Base-by-base conservation (phyloP, 768 basidiomycete genomes). In the Lanmaoa rubissima region DNA sequence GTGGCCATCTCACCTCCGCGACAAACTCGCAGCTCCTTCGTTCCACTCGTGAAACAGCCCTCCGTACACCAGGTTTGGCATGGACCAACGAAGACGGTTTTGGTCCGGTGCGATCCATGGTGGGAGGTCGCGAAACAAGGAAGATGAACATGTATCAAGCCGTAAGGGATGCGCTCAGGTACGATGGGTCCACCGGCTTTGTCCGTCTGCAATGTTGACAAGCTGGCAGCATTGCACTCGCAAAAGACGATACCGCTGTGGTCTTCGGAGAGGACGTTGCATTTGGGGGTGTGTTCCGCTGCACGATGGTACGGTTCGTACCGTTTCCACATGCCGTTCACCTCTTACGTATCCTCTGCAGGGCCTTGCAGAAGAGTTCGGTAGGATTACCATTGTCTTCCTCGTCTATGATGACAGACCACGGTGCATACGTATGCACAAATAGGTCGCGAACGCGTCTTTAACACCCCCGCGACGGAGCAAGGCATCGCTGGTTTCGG, bases 81-180 rank as follows among this genome's bases (percentile, higher is more conserved):
- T 94, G 90, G 88, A 68, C 76, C 12, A 88, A 91, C 55, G 85
- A 84, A 36, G 83, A 82, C 49, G 36, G 38, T 16, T 71, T 74
- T 17, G 74, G 70, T 7, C 71, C 79, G 13, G 60, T 78, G 47
- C 74, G 71, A 42, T 74, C 74, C 36, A 78, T 83, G 39, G 74
- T 87, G 14, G 90, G 84, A 19, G 91, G 90, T 16, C 82, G 90
- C 49, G 90, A 93, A 73, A 95, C 92, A 21, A 83, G 92, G 62
- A 94, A 94, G 76, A 96, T 96, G 93, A 98, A 98, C 69, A 77
- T 88, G 62, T 97, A 94, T 72, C 94, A 97, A 69, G 91, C 95
- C 1, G 82, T 98, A 14, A 81, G 95, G 46, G 93, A 96, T 69
- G 93, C 92, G 3, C 82, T 97, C 77, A 88, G 87, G 90, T 88